A percentile compares a stretch with the other conserved stretches of the same genome.
These are phyloP conservation scores for Leccinum boreale DNA, from an alignment of 768 basidiomycete species.

Conservation along the genomic window DNA sequence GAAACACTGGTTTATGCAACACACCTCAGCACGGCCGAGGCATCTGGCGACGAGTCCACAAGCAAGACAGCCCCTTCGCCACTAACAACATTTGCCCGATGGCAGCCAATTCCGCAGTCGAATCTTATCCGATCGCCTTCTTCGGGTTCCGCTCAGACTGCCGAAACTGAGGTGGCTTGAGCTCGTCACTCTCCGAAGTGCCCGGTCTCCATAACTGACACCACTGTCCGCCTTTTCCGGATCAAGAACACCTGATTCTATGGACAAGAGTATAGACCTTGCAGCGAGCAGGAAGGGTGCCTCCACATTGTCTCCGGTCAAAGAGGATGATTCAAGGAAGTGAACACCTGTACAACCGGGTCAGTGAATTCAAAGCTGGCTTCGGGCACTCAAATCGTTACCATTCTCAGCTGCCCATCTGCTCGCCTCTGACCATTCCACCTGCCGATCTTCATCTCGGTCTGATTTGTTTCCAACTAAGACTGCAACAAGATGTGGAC, in stretches of 20 bases:
- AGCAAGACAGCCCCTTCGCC: neutral
- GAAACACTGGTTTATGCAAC: constrained; percentile 5
- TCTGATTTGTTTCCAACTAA: constrained; percentile 96
- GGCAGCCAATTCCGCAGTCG: constrained; percentile 63
- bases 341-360: constrained; percentile 64
- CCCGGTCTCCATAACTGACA: constrained; percentile 94
- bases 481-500: constrained; percentile 85
- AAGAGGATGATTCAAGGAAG: constrained; percentile 90
- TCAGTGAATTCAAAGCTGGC: constrained; percentile 2
- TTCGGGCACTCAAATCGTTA: constrained; percentile 31
- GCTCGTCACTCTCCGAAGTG: constrained; percentile 85
- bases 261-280: constrained; percentile 82
- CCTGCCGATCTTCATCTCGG: constrained; percentile 90
- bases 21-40: constrained; percentile 13
- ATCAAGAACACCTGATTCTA: constrained; percentile 87
- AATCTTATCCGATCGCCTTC: constrained; percentile 55
- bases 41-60: neutral
- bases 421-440: constrained; percentile 94
- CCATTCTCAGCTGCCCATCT: constrained; percentile 96
- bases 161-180: constrained; percentile 88
- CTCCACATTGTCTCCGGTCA: constrained; percentile 91
- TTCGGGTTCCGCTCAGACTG: constrained; percentile 67
- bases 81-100: constrained; percentile 62
- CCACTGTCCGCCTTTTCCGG: constrained; percentile 95
- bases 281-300: constrained; percentile 89